Conservation (phyloP, 495 filamentous ascomycete species). For the Barbatosphaeria neglecta region DNA sequence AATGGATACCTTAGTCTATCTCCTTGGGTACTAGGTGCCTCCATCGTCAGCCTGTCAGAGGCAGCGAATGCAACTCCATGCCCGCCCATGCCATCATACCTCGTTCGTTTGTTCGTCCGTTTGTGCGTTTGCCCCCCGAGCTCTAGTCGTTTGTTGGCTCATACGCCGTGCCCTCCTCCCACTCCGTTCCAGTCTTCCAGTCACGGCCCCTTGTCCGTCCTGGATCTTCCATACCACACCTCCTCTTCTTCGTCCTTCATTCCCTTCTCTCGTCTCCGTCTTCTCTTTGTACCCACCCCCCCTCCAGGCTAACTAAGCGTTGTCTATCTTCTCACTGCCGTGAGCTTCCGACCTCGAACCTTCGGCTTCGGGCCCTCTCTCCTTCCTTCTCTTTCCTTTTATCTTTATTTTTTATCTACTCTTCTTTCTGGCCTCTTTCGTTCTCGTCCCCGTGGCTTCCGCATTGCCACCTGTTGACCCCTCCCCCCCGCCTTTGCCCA, state of each 20-base stretch:
- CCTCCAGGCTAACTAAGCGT: slow-evolving; percentile 6
- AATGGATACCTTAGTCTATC: slow-evolving; percentile 1
- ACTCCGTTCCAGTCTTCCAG: too few relatives aligned
- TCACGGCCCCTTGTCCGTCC: slow-evolving; percentile 2
- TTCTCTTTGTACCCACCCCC: slow-evolving; percentile 12
- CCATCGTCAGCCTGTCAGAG: slow-evolving; percentile 16
- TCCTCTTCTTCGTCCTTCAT: slow-evolving; percentile 1
- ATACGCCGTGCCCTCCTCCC: background rate
- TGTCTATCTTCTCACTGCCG: slow-evolving; percentile 6
- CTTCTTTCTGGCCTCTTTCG: slow-evolving; percentile 5
- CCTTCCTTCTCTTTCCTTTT: slow-evolving; percentile 7
- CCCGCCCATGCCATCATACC: slow-evolving; percentile 9
- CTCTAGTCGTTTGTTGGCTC: background rate
- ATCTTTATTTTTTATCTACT: slow-evolving; percentile 6
- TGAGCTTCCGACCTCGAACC: slow-evolving; percentile 18
- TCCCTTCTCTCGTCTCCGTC: background rate
- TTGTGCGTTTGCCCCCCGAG: background rate
- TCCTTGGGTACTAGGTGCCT: slow-evolving; percentile 5
- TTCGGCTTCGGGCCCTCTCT: slow-evolving; percentile 5
- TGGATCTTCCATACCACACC: slow-evolving; percentile 12
- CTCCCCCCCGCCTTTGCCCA: slow-evolving; percentile 11
- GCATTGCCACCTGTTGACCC: slow-evolving; percentile 11
- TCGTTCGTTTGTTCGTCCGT: slow-evolving; percentile 3
- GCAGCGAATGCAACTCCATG: slow-evolving; percentile 7
- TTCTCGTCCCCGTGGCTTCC: slow-evolving; percentile 3